phyloP scores from a whole-genome alignment of 2,329 filamentous ascomycete species.

The Bipolaris sorokiniana region DNA sequence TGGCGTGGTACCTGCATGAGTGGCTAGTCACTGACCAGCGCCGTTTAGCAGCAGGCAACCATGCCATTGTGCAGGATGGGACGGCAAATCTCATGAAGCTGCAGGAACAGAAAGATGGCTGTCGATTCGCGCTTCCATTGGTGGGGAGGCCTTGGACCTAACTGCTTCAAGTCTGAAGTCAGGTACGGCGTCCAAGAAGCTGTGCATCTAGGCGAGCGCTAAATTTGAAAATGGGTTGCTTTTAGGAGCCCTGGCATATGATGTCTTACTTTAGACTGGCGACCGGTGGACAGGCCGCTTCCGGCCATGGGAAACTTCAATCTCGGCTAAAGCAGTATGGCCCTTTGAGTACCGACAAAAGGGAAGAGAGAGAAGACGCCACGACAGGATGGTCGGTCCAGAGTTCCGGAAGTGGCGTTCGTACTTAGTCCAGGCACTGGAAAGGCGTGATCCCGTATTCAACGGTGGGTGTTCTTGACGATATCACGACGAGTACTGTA shows the following conservation, averaged over 20 bases:
- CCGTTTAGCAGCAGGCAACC: conserved; percentile 34
- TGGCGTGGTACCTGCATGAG: conserved; percentile 36
- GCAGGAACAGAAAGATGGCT: conserved; percentile 31
- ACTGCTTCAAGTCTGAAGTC: conserved; percentile 16
- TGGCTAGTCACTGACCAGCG: conserved; percentile 24
- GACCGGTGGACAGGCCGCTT: conserved; percentile 31
- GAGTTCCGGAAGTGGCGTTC: conserved; percentile 17
- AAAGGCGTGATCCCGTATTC: not conserved
- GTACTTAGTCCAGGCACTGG: not conserved
- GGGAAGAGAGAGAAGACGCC: conserved; percentile 3
- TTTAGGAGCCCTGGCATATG: conserved; percentile 20
- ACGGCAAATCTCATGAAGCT: conserved; percentile 28
- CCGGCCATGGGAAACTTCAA: conserved; percentile 27
- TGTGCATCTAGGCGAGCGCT: conserved; percentile 24
- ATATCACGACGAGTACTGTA: not conserved
- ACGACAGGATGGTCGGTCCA: conserved; percentile 25
- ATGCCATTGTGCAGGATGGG: conserved; percentile 28
- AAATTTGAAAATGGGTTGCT: conserved; percentile 25
- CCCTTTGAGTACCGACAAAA: conserved; percentile 3
- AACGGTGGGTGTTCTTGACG: conserved; percentile 1
- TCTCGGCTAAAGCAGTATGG: conserved; percentile 31
- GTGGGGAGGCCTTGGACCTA: conserved; percentile 23
- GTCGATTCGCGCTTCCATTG: conserved; percentile 17
- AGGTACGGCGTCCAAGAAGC: conserved; percentile 24
- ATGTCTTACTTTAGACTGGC: conserved; percentile 24